Percentiles rank a stretch among this genome's conserved stretches.
Conservation (phyloP, 2,329 filamentous ascomycete species). For the Metarhizium brunneum region DNA sequence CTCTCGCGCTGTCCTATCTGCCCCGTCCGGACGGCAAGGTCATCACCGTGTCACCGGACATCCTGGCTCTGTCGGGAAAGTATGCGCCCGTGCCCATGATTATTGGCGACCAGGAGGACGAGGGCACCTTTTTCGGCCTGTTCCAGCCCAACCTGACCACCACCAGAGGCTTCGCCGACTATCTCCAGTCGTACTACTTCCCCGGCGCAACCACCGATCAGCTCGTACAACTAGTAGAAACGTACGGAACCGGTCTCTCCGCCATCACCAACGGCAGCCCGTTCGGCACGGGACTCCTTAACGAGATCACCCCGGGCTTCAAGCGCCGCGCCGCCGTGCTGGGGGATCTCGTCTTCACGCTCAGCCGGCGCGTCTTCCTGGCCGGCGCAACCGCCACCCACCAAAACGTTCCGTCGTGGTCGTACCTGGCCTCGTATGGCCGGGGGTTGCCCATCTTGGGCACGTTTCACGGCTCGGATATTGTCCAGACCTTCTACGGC, state of each 20-base stretch:
- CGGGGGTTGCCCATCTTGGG: slow-evolving; percentile 52
- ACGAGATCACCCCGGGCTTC: slow-evolving; percentile 56
- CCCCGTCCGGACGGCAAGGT: slow-evolving; percentile 50
- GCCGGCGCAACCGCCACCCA: slow-evolving; percentile 26
- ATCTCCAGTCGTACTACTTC: slow-evolving; percentile 41
- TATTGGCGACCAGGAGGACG: slow-evolving; percentile 55
- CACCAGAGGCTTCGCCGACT: slow-evolving; percentile 39
- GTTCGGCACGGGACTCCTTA: slow-evolving; percentile 45
- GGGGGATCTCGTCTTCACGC: slow-evolving; percentile 36
- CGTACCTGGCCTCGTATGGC: slow-evolving; percentile 50
- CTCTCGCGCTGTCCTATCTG: slow-evolving; percentile 51
- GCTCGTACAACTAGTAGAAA: slow-evolving; percentile 39
- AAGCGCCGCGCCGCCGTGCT: slow-evolving; percentile 52
- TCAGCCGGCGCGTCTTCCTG: slow-evolving; percentile 33
- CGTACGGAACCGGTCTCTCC: slow-evolving; percentile 39
- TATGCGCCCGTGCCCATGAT: slow-evolving; percentile 54
- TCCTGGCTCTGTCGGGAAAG: slow-evolving; percentile 33
- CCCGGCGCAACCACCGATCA: slow-evolving; percentile 22
- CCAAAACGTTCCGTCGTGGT: slow-evolving; percentile 44
- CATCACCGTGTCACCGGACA: slow-evolving; percentile 44
- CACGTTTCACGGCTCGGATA: slow-evolving; percentile 52
- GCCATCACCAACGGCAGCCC: slow-evolving; percentile 41
- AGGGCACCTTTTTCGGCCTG: slow-evolving; percentile 54
- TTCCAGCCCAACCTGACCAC: slow-evolving; percentile 50
- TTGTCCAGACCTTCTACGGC: slow-evolving; percentile 46